Conservation (phyloP, 768 basidiomycete species). For the Boletus sensibilis region DNA sequence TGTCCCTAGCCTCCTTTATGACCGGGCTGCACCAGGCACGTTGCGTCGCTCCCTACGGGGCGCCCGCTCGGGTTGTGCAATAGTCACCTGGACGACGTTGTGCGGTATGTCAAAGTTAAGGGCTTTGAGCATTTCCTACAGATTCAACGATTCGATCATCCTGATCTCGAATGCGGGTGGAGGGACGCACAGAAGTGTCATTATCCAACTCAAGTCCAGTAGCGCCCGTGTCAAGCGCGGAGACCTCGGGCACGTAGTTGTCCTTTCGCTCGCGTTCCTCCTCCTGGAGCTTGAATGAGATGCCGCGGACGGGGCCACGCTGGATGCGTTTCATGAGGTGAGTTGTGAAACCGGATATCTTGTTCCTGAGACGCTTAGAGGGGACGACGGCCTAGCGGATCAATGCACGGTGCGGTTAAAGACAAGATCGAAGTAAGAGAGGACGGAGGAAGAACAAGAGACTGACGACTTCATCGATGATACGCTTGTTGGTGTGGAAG, state of each 20-base stretch:
- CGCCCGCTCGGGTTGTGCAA: conserved; percentile 66
- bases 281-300: conserved; percentile 99
- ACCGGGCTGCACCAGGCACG: conserved; percentile 78
- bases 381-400: conserved; percentile 78
- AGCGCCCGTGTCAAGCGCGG: conserved; percentile 80
- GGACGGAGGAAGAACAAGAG: too few relatives aligned
- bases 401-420: too few relatives aligned
- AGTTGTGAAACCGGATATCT: conserved; percentile 99
- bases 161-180: not conserved
- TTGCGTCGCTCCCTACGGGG: conserved; percentile 72
- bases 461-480: conserved; percentile 95
- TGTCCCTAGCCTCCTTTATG: conserved; percentile 15
- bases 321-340: conserved; percentile 99
- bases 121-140: conserved; percentile 78
- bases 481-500: conserved; percentile 99
- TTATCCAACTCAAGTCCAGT: conserved; percentile 83
- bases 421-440: not conserved
- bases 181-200: conserved; percentile 81
- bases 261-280: conserved; percentile 99
- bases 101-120: conserved; percentile 95
- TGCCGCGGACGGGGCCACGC: conserved; percentile 96
- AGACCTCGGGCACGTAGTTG: conserved; percentile 98
- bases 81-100: conserved; percentile 62
- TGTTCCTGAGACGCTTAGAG: conserved; percentile 99
- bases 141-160: not conserved